A percentile compares a stretch with the other conserved stretches of the same genome.
Evolutionary conservation across 2,329 filamentous ascomycete species (phyloP).

Genomic region (Penicillium corylophilum): DNA sequence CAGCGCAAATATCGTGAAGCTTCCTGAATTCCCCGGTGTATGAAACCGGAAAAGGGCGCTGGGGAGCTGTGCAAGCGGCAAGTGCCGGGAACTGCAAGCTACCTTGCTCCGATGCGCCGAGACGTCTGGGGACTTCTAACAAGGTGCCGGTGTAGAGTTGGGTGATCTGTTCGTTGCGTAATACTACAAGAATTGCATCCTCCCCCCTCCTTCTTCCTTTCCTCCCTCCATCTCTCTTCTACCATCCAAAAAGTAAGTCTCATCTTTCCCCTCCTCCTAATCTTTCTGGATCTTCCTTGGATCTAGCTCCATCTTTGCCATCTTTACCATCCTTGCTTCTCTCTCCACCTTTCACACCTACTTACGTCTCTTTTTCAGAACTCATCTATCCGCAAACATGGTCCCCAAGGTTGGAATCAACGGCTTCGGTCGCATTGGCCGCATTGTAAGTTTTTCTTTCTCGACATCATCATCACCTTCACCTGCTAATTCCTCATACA

Average conservation of each 20-base stretch:
- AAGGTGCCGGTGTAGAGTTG: neutral
- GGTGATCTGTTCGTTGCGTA: constrained; percentile 36
- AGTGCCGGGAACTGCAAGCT: constrained; percentile 26
- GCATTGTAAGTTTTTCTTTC: constrained; percentile 62
- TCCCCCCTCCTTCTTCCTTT: constrained; percentile 26
- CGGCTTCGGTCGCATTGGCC: constrained; percentile 99
- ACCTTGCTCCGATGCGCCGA: neutral
- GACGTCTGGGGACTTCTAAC: neutral
- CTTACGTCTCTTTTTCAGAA: constrained; percentile 33
- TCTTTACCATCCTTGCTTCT: constrained; percentile 4
- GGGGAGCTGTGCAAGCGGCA: constrained; percentile 29
- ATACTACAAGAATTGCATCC: constrained; percentile 26
- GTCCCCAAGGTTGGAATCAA: constrained; percentile 78
- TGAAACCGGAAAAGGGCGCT: constrained; percentile 42
- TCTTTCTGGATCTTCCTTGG: neutral
- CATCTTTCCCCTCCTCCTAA: neutral
- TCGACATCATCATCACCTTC: neutral
- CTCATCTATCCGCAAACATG: constrained; percentile 32
- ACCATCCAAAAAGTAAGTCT: constrained; percentile 12
- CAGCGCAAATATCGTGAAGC: constrained; percentile 33
- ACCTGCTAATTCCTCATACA: constrained; percentile 30
- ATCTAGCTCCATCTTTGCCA: constrained; percentile 1
- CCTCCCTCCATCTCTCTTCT: constrained; percentile 1
- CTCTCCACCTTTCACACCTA: constrained; percentile 6
- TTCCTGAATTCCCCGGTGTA: constrained; percentile 46